phyloP scores from a whole-genome alignment of 495 filamentous ascomycete species.

The Tuber indicum region DNA sequence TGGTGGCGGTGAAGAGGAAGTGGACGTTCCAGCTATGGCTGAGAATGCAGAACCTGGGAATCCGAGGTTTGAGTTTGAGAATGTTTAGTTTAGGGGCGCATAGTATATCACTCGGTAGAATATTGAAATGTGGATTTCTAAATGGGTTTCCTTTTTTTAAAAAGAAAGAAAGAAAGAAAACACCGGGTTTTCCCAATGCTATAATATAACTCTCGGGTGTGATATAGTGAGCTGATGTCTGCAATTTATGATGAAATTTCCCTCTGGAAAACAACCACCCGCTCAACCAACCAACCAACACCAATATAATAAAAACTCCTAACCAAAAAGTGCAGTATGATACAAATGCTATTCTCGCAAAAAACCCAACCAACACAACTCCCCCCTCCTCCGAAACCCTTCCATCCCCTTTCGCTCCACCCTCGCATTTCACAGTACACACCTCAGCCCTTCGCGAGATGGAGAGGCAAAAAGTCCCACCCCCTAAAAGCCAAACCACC shows the following conservation, averaged over 20 bases:
- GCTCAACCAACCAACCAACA: neutral
- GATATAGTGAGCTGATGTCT: neutral
- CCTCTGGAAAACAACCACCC: neutral
- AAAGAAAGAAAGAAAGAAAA: neutral
- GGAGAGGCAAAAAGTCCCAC: neutral
- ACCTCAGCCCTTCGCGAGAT: neutral
- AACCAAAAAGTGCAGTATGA: neutral
- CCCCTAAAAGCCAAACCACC: neutral
- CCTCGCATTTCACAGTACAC: neutral
- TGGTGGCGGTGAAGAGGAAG: conserved; percentile 50
- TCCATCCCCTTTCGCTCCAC: neutral
- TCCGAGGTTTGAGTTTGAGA: conserved; percentile 71
- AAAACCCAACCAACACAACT: neutral
- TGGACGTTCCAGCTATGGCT: conserved; percentile 51
- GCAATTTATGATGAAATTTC: neutral
- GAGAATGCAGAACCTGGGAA: conserved; percentile 70
- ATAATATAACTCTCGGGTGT: neutral
- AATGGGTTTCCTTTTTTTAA: neutral
- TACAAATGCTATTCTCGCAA: neutral
- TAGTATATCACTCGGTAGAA: neutral
- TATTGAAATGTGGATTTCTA: neutral
- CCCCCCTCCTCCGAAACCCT: neutral
- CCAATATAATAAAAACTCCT: neutral
- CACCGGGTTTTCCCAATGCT: neutral
- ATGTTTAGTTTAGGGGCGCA: conserved; percentile 48